Percentiles rank a stretch among this genome's conserved stretches.
Conservation (phyloP, 176 grass and related monocot genomes). For the Tuctoria greenei region DNA sequence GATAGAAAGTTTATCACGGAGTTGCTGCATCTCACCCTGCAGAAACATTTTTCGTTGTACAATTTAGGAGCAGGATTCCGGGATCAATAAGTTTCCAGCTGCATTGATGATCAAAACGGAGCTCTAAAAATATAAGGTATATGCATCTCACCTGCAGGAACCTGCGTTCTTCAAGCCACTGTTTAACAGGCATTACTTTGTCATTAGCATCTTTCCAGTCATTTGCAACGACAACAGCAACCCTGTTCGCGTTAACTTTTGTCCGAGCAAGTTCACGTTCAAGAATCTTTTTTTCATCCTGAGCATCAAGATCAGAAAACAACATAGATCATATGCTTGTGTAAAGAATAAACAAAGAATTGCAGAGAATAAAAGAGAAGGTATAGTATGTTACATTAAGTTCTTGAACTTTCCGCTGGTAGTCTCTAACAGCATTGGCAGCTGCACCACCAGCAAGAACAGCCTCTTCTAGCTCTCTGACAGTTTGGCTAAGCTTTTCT, state of each 20-base stretch:
- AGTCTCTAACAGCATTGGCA: slow-evolving; percentile 97
- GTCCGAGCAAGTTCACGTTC: slow-evolving; percentile 88
- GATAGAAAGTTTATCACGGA: slow-evolving; percentile 89
- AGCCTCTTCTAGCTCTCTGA: slow-evolving; percentile 91
- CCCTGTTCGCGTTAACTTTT: slow-evolving; percentile 93
- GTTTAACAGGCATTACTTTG: slow-evolving; percentile 99
- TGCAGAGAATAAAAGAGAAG: slow-evolving; percentile 6
- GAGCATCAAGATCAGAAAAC: slow-evolving; percentile 28
- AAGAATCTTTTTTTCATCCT: slow-evolving; percentile 89
- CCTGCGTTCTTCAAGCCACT: slow-evolving; percentile 98
- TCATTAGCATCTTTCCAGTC: slow-evolving; percentile 98
- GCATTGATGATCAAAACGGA: neutral
- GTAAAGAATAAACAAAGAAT: slow-evolving; percentile 2
- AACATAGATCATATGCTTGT: slow-evolving; percentile 22
- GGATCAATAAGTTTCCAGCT: neutral
- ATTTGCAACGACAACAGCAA: slow-evolving; percentile 93
- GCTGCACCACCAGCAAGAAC: slow-evolving; percentile 90
- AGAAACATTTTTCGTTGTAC: neutral
- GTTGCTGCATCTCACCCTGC: slow-evolving; percentile 97
- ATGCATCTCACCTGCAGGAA: slow-evolving; percentile 74
- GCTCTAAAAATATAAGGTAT: slow-evolving; percentile 13
- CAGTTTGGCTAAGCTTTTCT: slow-evolving; percentile 92
- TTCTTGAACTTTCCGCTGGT: slow-evolving; percentile 93
- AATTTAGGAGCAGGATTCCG: neutral
- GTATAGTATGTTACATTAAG: slow-evolving; percentile 71